These are phyloP conservation scores for Apiotrichum montevideense DNA, from an alignment of 1,284 basidiomycete genomes.

Conservation along the genomic window DNA sequence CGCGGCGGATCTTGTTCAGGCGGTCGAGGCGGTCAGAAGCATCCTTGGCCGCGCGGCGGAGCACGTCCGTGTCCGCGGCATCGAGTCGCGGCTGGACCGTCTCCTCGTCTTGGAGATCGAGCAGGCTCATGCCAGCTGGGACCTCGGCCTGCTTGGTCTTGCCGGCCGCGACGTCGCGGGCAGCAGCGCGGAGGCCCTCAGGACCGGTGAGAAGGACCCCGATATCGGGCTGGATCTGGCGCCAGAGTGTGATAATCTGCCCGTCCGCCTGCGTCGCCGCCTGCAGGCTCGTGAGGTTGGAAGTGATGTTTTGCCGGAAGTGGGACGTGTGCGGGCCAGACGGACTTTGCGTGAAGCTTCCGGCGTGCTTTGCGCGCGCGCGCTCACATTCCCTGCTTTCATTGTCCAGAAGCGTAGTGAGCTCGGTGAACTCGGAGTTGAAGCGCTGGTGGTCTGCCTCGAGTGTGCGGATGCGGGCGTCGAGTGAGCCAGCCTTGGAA, in stretches of 20 bases:
- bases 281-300: slow-evolving; percentile 66
- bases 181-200: slow-evolving; percentile 58
- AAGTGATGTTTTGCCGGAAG: slow-evolving; percentile 71
- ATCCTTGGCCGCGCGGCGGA: slow-evolving; percentile 63
- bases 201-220: slow-evolving; percentile 53
- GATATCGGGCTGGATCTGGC: slow-evolving; percentile 63
- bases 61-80: slow-evolving; percentile 57
- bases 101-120: slow-evolving; percentile 54
- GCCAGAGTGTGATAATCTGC: slow-evolving; percentile 72
- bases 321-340: slow-evolving; percentile 65
- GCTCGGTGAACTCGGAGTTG: slow-evolving; percentile 57
- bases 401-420: slow-evolving; percentile 61
- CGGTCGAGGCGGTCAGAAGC: slow-evolving; percentile 70
- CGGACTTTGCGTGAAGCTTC: slow-evolving; percentile 85
- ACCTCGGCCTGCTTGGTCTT: slow-evolving; percentile 50
- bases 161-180: slow-evolving; percentile 55
- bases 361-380: slow-evolving; percentile 75
- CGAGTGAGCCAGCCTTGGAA: slow-evolving; percentile 53
- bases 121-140: slow-evolving; percentile 35
- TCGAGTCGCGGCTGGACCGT: slow-evolving; percentile 43
- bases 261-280: slow-evolving; percentile 72
- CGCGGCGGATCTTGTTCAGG: slow-evolving; percentile 73
- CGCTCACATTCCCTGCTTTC: slow-evolving; percentile 78
- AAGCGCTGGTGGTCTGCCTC: slow-evolving; percentile 59
- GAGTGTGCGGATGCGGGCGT: slow-evolving; percentile 56